Evolutionary conservation across 208 protist species (phyloP).

Genomic region (Crithidia bombi): DNA sequence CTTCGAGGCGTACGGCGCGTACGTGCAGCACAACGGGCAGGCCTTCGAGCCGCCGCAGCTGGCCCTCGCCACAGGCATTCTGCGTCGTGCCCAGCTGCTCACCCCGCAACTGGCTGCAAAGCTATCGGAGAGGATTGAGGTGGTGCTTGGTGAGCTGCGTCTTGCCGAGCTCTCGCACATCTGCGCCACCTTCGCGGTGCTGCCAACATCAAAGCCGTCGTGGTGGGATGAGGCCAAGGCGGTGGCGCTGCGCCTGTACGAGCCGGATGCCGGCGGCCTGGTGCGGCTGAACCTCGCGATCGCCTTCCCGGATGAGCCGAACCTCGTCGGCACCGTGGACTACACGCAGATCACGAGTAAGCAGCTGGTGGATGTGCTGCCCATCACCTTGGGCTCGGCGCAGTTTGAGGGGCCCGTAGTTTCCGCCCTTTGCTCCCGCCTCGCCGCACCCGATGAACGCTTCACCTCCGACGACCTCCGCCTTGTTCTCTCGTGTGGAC

Average conservation of each 20-base stretch:
- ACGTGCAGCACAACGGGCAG: conserved; percentile 50
- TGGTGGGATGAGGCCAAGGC: conserved; percentile 82
- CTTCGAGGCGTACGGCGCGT: conserved; percentile 63
- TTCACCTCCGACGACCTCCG: conserved; percentile 77
- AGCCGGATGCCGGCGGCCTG: conserved; percentile 34
- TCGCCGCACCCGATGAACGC: conserved; percentile 41
- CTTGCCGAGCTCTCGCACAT: conserved; percentile 85
- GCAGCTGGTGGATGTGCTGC: conserved; percentile 77
- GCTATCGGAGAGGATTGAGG: conserved; percentile 73
- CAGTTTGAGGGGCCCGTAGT: conserved; percentile 51
- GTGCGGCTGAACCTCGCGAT: conserved; percentile 67
- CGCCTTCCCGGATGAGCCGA: conserved; percentile 70
- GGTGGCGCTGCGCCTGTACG: conserved; percentile 60
- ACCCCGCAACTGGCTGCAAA: conserved; percentile 48
- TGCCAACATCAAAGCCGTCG: conserved; percentile 39
- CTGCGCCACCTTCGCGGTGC: conserved; percentile 74
- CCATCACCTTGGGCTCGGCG: conserved; percentile 38
- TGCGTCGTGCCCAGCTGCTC: conserved; percentile 75
- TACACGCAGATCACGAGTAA: conserved; percentile 58
- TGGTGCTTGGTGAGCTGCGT: conserved; percentile 73
- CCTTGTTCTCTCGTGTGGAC: conserved; percentile 47
- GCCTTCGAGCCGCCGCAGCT: conserved; percentile 76
- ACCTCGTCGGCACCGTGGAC: conserved; percentile 52
- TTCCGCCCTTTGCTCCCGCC: conserved; percentile 46
- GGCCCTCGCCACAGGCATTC: conserved; percentile 79